Conservation (phyloP, 805 yeast genomes). For the Lipomyces kockii region DNA sequence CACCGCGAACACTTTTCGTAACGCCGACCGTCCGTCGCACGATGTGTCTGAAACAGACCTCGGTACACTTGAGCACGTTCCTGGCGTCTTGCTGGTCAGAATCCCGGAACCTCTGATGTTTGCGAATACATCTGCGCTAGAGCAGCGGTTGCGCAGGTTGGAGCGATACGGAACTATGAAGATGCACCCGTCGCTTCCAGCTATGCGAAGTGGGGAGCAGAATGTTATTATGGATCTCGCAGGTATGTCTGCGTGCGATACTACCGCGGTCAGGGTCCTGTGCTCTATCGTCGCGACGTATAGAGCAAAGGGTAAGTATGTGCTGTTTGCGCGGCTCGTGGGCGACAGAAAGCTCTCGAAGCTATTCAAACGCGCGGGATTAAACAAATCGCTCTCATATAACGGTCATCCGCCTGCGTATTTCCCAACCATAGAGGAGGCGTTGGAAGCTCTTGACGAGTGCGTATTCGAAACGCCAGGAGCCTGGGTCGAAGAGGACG, state of each 20-base stretch:
- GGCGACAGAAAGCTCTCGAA: constrained; percentile 52
- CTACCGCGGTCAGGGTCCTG: constrained; percentile 77
- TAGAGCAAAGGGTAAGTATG: constrained; percentile 56
- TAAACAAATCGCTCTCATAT: constrained; percentile 48
- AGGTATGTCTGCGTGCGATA: constrained; percentile 81
- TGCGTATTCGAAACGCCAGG: constrained; percentile 35
- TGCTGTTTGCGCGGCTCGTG: constrained; percentile 67
- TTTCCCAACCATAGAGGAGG: constrained; percentile 61
- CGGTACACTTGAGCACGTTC: constrained; percentile 55
- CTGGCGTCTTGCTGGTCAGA: constrained; percentile 76
- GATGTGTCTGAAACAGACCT: constrained; percentile 45
- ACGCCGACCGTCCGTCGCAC: constrained; percentile 58
- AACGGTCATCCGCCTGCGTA: constrained; percentile 44
- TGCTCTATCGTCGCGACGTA: constrained; percentile 64
- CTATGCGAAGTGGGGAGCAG: constrained; percentile 52
- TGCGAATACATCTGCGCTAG: constrained; percentile 80
- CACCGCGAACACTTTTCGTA: constrained; percentile 58
- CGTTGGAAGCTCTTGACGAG: constrained; percentile 54
- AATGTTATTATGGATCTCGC: constrained; percentile 75
- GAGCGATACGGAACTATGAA: constrained; percentile 77
- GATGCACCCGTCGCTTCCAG: constrained; percentile 76
- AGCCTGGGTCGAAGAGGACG: constrained; percentile 28
- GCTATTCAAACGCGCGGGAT: constrained; percentile 62
- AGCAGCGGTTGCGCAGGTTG: constrained; percentile 65
- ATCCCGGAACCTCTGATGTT: constrained; percentile 89